A percentile compares a stretch with the other conserved stretches of the same genome.
Conservation (phyloP, 2,329 filamentous ascomycete genomes). For the Exophiala calicioides region DNA sequence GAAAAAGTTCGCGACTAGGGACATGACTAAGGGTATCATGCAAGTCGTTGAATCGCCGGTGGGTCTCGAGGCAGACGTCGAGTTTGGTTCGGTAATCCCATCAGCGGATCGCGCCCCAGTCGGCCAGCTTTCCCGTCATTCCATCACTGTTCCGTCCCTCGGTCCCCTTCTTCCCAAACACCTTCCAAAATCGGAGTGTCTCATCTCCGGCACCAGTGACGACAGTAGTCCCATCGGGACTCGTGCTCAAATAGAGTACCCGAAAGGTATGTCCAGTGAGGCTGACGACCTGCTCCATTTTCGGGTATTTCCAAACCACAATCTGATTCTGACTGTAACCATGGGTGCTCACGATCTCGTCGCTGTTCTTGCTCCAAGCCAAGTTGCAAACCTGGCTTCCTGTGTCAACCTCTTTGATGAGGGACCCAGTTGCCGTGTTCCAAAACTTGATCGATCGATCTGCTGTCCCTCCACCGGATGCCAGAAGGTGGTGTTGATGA, state of each 20-base stretch:
- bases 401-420: slow-evolving; percentile 88
- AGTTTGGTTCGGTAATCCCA: not conserved
- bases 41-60: no score
- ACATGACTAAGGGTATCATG: not conserved
- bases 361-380: slow-evolving; percentile 95
- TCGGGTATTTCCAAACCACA: slow-evolving; percentile 98
- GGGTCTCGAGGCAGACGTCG: no score
- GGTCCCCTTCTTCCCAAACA: slow-evolving; percentile 80
- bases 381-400: slow-evolving; percentile 99
- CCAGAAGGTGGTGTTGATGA: slow-evolving; percentile 90
- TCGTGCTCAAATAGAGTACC: slow-evolving; percentile 95
- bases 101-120: slow-evolving; percentile 79
- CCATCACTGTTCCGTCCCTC: slow-evolving; percentile 55
- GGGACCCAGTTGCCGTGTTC: slow-evolving; percentile 81
- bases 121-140: slow-evolving; percentile 60
- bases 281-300: slow-evolving; percentile 94
- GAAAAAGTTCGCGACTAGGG: not conserved
- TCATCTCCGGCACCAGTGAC: slow-evolving; percentile 97
- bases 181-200: slow-evolving; percentile 94
- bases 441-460: slow-evolving; percentile 97
- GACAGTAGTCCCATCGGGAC: slow-evolving; percentile 87
- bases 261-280: slow-evolving; percentile 95
- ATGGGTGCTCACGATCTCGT: slow-evolving; percentile 95
- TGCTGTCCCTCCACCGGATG: slow-evolving; percentile 91
- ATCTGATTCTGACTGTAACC: slow-evolving; percentile 98